Evolutionary conservation across 2,329 filamentous ascomycete genomes (phyloP), one percentile per base, ranked within the genome.

Genomic region (Didymella segeticola): DNA sequence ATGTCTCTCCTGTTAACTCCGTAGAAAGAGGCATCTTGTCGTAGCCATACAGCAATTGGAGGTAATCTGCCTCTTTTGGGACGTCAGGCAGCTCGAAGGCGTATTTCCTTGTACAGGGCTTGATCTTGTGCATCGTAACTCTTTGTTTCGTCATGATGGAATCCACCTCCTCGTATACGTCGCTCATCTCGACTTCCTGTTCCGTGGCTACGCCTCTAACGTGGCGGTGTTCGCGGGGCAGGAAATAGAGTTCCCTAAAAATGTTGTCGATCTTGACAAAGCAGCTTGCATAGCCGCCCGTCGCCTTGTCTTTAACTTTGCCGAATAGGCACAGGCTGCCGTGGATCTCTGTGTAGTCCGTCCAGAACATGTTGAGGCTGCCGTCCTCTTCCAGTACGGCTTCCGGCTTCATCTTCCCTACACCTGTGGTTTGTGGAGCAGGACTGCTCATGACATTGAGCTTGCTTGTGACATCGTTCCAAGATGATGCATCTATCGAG

Each of bases 251-350:
- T 70, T 96, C 98, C 55, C 95, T 86, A 47, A 96, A 76, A 55
- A 99, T 90, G 63, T 97, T 97, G 79, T 99, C 93, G 17, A 99
- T 81, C 75, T 98, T 98, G 73, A 97, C 85, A 68, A 99, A 98
- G 67, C 92, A 96, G 76, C 95, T 99, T 55, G 92, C 89, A 70
- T 90, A 93, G 36, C 81, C 80, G 45, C 85, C 87, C 1, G 86
- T 90, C 66, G 87, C 89, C 75, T 93, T 96, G 78, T 97, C 92
- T 66, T 92, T 86, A 20, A 97, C 93, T 72, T 99, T 99, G 60
- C 95, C 95, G 70, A 99, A 98, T 10, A 99, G 83, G 73, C 92
- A 98, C 9, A 99, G 80, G 63, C 88, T 95, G 54, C 93, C 93
- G 67, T 93, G 92, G 71, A 96, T 81, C 71, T 99, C 95, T 1